Evolutionary conservation across 768 basidiomycete species (phyloP).

Genomic region (Albatrellus ellisii): DNA sequence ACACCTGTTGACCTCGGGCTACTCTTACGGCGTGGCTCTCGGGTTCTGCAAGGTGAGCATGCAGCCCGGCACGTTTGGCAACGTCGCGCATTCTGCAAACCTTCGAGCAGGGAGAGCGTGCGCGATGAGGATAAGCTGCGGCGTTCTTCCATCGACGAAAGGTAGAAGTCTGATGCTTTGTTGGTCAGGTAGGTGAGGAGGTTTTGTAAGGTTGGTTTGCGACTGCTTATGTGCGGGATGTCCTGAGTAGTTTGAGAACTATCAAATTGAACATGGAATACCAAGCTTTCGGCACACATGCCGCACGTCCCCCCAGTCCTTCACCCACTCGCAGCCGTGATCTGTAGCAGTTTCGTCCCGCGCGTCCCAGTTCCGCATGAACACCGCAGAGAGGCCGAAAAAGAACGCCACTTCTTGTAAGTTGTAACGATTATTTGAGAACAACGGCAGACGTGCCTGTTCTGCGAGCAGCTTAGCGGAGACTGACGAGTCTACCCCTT

Average conservation of each 20-base stretch:
- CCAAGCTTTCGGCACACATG: conserved; percentile 51
- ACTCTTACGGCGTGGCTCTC: no score
- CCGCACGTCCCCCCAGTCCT: conserved; percentile 87
- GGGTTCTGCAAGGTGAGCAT: no score
- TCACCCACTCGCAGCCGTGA: conserved; percentile 90
- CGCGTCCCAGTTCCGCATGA: conserved; percentile 95
- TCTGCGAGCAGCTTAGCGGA: conserved; percentile 61
- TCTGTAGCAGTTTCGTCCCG: conserved; percentile 69
- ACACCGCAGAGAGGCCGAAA: conserved; percentile 59
- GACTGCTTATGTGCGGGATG: conserved; percentile 74
- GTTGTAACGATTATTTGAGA: not conserved
- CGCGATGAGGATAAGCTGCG: no score
- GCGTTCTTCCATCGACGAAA: conserved; percentile 60
- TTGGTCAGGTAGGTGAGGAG: conserved; percentile 34
- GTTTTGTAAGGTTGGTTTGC: conserved; percentile 19
- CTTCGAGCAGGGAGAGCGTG: no score
- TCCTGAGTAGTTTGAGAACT: conserved; percentile 29
- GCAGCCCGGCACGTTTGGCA: conserved; percentile 46
- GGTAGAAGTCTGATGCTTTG: conserved; percentile 83
- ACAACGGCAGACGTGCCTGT: conserved; percentile 27
- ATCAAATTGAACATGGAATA: conserved; percentile 41
- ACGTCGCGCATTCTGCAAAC: conserved; percentile 56
- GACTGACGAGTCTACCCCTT: conserved; percentile 92
- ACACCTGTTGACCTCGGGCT: no score
- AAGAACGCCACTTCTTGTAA: not conserved